Evolutionary conservation across 169 alveolate species (phyloP).

Genomic region (Eimeria tenella): DNA sequence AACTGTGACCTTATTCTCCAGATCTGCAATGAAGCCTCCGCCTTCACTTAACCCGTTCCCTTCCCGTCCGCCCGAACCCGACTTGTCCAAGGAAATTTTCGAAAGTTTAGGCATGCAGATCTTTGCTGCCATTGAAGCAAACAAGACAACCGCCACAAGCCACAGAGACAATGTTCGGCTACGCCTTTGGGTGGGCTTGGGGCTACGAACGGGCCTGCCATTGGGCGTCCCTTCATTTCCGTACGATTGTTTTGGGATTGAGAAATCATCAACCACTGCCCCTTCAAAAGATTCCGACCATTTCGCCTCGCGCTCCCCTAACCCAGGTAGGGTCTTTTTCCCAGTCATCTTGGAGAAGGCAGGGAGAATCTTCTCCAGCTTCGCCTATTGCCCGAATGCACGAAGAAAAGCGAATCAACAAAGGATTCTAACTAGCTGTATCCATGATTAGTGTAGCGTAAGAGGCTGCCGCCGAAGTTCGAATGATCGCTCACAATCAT

Average conservation of each 20-base stretch:
- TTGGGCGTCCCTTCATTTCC: background rate
- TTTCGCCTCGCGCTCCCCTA: background rate
- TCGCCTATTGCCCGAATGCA: background rate
- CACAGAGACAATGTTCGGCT: conserved; percentile 7
- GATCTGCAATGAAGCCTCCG: background rate
- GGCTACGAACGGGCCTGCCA: background rate
- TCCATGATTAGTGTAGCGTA: background rate
- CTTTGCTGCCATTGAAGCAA: background rate
- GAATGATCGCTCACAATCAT: background rate
- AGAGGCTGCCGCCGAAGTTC: background rate
- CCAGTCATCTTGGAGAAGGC: conserved; percentile 11
- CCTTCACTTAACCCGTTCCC: background rate
- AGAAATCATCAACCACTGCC: background rate
- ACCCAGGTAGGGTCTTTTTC: background rate
- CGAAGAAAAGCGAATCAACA: background rate
- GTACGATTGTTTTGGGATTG: background rate
- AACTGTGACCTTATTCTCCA: background rate
- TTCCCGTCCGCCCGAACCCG: background rate
- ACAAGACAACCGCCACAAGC: conserved; percentile 16
- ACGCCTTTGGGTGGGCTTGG: background rate
- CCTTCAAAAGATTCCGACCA: background rate
- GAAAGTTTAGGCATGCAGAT: background rate
- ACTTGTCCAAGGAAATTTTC: background rate
- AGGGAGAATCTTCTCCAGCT: conserved; percentile 1
- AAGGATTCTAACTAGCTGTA: background rate